phyloP scores from a whole-genome alignment of 1,284 basidiomycete species.

The Butyriboletus appendiculatus region DNA sequence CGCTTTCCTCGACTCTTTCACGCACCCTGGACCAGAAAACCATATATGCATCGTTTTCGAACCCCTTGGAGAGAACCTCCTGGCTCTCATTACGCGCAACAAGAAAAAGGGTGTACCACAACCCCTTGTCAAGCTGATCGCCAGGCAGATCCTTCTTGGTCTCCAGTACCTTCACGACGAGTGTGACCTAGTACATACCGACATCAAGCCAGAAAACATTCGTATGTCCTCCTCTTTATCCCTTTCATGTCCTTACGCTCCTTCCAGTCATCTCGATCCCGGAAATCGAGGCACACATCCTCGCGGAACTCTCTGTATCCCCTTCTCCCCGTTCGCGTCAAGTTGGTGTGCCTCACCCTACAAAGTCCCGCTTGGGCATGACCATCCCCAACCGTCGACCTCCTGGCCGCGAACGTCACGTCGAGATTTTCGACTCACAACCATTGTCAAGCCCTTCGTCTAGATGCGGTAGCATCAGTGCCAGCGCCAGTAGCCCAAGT shows the following conservation, averaged over 20 bases:
- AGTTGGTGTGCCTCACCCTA: conserved; percentile 64
- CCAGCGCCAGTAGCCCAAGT: conserved; percentile 39
- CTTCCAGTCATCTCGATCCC: conserved; percentile 72
- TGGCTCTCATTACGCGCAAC: conserved; percentile 83
- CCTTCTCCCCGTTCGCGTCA: conserved; percentile 68
- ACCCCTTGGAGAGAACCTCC: conserved; percentile 86
- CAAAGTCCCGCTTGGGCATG: conserved; percentile 56
- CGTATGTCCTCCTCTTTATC: conserved; percentile 39
- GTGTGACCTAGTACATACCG: conserved; percentile 86
- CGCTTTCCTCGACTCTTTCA: conserved; percentile 87
- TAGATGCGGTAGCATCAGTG: conserved; percentile 44
- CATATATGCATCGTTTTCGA: conserved; percentile 94
- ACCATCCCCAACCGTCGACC: conserved; percentile 55
- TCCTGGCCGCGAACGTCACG: conserved; percentile 53
- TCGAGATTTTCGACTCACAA: conserved; percentile 79
- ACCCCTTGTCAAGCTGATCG: conserved; percentile 79
- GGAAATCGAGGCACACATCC: conserved; percentile 70
- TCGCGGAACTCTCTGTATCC: conserved; percentile 61
- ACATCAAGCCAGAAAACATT: conserved; percentile 94
- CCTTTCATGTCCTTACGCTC: conserved; percentile 11
- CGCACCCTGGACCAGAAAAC: conserved; percentile 62
- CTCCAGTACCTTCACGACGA: conserved; percentile 90
- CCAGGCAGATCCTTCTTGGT: conserved; percentile 84
- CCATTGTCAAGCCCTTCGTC: conserved; percentile 62
- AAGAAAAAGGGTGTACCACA: conserved; percentile 84